Percentiles rank a stretch among this genome's conserved stretches.
Conservation (phyloP, 768 basidiomycete genomes). For the Boletus rufocinnamomeus region DNA sequence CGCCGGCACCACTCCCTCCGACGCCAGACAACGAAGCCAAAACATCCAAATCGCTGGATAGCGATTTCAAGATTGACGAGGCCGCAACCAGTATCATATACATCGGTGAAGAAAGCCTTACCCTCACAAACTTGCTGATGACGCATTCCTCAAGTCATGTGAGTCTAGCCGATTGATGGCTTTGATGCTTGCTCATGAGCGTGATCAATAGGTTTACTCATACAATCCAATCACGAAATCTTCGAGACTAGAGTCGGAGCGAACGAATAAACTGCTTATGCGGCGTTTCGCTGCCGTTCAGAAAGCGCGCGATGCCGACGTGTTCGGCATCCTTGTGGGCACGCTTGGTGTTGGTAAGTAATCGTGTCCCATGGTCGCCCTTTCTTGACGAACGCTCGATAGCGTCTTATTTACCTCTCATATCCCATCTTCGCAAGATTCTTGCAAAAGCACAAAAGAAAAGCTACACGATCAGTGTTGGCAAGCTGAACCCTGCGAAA, state of each 20-base stretch:
- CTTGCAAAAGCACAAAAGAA: constrained; percentile 77
- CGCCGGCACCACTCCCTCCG: not conserved
- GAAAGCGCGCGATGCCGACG: constrained; percentile 87
- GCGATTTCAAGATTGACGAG: constrained; percentile 1
- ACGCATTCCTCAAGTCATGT: constrained; percentile 72
- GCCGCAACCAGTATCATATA: constrained; percentile 43
- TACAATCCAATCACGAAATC: constrained; percentile 63
- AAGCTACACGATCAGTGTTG: constrained; percentile 92
- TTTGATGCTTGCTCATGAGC: not conserved
- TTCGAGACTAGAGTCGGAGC: constrained; percentile 58
- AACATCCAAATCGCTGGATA: not conserved
- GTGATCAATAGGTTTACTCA: constrained; percentile 60
- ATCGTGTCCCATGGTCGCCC: not conserved
- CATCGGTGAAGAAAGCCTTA: constrained; percentile 79
- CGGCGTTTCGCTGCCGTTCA: constrained; percentile 86
- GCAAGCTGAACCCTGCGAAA: constrained; percentile 93
- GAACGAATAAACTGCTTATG: constrained; percentile 85
- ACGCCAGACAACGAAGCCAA: not conserved
- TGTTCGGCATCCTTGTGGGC: constrained; percentile 93
- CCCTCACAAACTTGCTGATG: constrained; percentile 83
- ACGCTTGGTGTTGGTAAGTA: constrained; percentile 83
- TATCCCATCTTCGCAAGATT: constrained; percentile 74
- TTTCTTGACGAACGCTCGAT: constrained; percentile 1
- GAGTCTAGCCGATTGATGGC: constrained; percentile 17
- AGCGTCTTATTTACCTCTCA: constrained; percentile 87